A percentile compares a stretch with the other conserved stretches of the same genome.
These are phyloP conservation scores for Podaxis pistillaris DNA, from an alignment of 768 basidiomycete species.

Conservation along the genomic window DNA sequence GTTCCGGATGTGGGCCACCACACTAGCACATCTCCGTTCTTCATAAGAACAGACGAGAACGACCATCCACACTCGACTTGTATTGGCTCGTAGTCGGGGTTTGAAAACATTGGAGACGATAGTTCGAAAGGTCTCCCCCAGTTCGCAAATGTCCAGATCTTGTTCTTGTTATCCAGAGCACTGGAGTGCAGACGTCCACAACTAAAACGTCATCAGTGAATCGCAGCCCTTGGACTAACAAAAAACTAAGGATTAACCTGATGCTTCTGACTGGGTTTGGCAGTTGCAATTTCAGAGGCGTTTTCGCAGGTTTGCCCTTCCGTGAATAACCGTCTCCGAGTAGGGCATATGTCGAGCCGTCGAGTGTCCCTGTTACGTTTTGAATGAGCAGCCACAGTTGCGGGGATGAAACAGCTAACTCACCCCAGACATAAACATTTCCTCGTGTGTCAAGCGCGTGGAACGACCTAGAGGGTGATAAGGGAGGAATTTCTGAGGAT, in stretches of 20 bases:
- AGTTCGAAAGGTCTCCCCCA: slow-evolving; percentile 81
- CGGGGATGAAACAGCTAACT: slow-evolving; percentile 13
- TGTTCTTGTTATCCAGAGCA: slow-evolving; percentile 54
- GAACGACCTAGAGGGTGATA: slow-evolving; percentile 61
- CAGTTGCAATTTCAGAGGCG: slow-evolving; percentile 58
- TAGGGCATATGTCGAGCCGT: slow-evolving; percentile 42
- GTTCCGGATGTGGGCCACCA: slow-evolving; percentile 66
- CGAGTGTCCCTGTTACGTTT: slow-evolving; percentile 51
- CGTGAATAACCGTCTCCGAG: slow-evolving; percentile 56
- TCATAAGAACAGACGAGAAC: slow-evolving; percentile 73
- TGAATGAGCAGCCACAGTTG: neutral
- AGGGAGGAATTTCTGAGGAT: slow-evolving; percentile 6
- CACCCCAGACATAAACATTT: slow-evolving; percentile 80
- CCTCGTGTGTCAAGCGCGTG: slow-evolving; percentile 81
- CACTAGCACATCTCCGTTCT: slow-evolving; percentile 67
- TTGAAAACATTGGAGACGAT: slow-evolving; percentile 43
- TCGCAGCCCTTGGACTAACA: slow-evolving; percentile 2
- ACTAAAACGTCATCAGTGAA: slow-evolving; percentile 33
- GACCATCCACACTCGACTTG: slow-evolving; percentile 83
- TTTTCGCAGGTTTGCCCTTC: slow-evolving; percentile 44
- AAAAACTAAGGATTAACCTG: slow-evolving; percentile 45
- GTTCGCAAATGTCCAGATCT: slow-evolving; percentile 72
- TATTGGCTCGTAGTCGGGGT: slow-evolving; percentile 39
- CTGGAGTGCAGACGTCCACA: slow-evolving; percentile 77
- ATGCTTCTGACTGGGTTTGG: slow-evolving; percentile 60